A percentile compares a stretch with the other conserved stretches of the same genome.
Conservation (phyloP, 352 stramenopile genomes). For the Globisporangium middletonii region DNA sequence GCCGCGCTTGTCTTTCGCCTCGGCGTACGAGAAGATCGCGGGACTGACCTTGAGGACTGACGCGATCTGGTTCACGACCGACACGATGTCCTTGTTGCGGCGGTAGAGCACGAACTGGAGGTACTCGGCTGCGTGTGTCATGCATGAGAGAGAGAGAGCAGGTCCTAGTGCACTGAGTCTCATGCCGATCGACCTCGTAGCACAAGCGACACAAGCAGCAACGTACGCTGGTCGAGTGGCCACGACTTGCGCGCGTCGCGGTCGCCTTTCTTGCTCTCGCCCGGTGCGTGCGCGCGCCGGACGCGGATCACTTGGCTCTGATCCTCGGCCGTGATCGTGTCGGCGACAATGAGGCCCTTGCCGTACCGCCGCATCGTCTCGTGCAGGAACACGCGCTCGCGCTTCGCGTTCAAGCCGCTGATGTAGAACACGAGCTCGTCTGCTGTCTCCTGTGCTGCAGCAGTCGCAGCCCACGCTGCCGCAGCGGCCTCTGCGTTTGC, state of each 20-base stretch:
- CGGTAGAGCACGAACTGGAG: constrained; percentile 96
- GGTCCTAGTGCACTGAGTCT: background rate
- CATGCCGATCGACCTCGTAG: background rate
- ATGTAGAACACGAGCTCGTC: constrained; percentile 70
- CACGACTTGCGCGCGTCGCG: constrained; percentile 56
- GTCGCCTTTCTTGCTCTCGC: constrained; percentile 38
- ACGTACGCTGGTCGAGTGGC: constrained; percentile 67
- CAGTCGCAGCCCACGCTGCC: constrained; percentile 1
- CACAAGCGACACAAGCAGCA: background rate
- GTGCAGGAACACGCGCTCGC: constrained; percentile 86
- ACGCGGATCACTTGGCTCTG: constrained; percentile 71
- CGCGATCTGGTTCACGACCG: constrained; percentile 72
- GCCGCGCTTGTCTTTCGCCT: constrained; percentile 97
- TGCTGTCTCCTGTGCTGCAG: constrained; percentile 9
- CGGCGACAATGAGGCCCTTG: constrained; percentile 74
- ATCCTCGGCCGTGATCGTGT: constrained; percentile 84
- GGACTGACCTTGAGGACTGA: constrained; percentile 67
- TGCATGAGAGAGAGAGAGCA: background rate
- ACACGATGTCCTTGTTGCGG: constrained; percentile 94
- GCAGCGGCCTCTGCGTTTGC: background rate
- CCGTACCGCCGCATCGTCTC: constrained; percentile 83
- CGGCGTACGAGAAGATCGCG: constrained; percentile 88
- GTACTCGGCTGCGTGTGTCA: constrained; percentile 76
- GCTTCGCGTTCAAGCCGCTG: constrained; percentile 80
- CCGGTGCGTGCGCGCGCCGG: constrained; percentile 27